A percentile compares a stretch with the other conserved stretches of the same genome.
Evolutionary conservation across 106 monocot genomes (phyloP).

Genomic region (Alisma plantagoaquatica): DNA sequence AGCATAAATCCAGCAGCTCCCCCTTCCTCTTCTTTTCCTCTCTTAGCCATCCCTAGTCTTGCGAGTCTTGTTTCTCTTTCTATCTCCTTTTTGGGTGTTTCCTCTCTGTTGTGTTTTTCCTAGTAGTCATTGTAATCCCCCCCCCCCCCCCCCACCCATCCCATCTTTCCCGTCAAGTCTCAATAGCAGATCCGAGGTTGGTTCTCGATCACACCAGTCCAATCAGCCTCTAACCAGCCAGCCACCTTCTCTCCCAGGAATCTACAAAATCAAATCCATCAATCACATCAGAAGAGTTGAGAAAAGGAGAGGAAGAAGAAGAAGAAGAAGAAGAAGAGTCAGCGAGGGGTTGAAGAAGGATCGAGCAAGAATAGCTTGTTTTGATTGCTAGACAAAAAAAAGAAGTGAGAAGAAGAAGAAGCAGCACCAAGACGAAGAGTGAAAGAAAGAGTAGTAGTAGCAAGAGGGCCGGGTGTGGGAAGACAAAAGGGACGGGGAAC

Average conservation of each 20-base stretch:
- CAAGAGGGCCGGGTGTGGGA: too few relatives aligned
- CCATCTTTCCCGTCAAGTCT: constrained; percentile 7
- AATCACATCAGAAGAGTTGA: background rate
- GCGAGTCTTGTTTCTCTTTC: background rate
- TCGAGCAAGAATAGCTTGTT: background rate
- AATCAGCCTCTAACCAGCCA: constrained; percentile 19
- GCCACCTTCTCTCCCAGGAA: constrained; percentile 1
- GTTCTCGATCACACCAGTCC: background rate
- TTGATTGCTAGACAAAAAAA: too few relatives aligned
- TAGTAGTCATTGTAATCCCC: background rate
- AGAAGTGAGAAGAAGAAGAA: background rate
- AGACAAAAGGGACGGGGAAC: too few relatives aligned
- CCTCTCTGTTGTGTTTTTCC: too few relatives aligned
- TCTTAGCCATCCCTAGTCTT: background rate
- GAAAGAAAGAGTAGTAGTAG: too few relatives aligned
- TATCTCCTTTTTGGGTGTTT: too few relatives aligned
- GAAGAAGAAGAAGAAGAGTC: background rate
- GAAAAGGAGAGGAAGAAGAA: background rate
- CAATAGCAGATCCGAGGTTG: constrained; percentile 64
- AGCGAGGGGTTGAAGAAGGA: background rate
- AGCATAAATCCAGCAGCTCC: background rate
- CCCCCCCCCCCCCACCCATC: background rate
- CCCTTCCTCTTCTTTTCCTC: background rate
- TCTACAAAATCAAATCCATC: constrained; percentile 6
- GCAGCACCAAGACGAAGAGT: constrained; percentile 1